Conservation (phyloP, 179 eudicot species). For the Nepenthes alata region DNA sequence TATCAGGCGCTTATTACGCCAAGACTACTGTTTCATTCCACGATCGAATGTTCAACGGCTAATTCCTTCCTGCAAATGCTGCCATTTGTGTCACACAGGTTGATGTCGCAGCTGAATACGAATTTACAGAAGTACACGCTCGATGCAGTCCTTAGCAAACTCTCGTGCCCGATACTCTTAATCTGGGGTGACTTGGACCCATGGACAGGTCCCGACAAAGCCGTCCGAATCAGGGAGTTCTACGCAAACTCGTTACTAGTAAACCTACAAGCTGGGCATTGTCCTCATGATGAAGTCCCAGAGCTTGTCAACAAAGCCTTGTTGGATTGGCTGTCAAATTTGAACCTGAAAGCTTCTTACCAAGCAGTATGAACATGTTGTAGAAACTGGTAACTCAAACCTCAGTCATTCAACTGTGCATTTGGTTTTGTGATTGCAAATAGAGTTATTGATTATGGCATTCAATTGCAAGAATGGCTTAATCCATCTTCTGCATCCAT, state of each 20-base stretch:
- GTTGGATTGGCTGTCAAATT: constrained; percentile 67
- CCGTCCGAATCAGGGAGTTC: constrained; percentile 70
- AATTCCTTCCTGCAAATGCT: neutral
- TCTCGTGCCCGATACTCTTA: constrained; percentile 71
- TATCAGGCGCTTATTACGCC: no score
- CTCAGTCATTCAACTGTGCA: neutral
- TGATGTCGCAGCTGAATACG: constrained; percentile 65
- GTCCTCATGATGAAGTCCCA: constrained; percentile 96
- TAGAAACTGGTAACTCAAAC: no score
- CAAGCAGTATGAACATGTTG: constrained; percentile 21
- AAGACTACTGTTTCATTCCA: no score
- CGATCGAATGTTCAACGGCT: no score
- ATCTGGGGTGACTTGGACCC: constrained; percentile 96
- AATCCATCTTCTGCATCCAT: no score
- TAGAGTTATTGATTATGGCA: no score
- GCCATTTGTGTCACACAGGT: constrained; percentile 27
- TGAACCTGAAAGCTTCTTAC: constrained; percentile 23
- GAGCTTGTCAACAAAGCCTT: constrained; percentile 71
- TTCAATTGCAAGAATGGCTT: no score
- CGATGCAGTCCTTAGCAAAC: constrained; percentile 62
- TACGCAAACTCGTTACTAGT: constrained; percentile 67
- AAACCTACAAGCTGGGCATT: constrained; percentile 89
- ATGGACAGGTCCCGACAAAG: constrained; percentile 90
- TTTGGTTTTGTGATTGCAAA: no score
- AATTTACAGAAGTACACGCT: constrained; percentile 86